Conservation (phyloP, 805 yeast species). For the Wickerhamomyces bovis region DNA sequence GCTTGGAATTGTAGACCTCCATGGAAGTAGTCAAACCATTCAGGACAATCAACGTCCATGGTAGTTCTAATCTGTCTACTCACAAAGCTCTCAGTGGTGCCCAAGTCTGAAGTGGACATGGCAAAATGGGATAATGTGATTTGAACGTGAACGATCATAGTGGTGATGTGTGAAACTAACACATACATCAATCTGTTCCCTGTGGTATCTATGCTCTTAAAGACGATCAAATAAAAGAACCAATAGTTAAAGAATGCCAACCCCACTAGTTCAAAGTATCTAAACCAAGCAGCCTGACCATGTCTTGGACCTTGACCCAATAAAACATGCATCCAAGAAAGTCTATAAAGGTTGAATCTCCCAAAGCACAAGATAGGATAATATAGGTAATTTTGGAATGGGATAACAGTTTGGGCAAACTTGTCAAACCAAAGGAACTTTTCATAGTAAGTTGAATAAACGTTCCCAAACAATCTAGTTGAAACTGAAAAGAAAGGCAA, state of each 20-base stretch:
- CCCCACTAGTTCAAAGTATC: conserved; percentile 73
- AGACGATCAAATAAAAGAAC: conserved; percentile 67
- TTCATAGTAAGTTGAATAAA: conserved; percentile 79
- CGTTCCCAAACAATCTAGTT: conserved; percentile 56
- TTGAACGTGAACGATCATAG: conserved; percentile 93
- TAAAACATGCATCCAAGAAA: conserved; percentile 73
- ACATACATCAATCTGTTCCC: conserved; percentile 53
- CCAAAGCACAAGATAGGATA: conserved; percentile 81
- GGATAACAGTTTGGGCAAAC: conserved; percentile 51
- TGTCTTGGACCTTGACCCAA: conserved; percentile 72
- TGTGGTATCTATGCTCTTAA: conserved; percentile 44
- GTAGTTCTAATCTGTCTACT: conserved; percentile 83
- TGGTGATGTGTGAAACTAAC: conserved; percentile 68
- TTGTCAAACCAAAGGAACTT: conserved; percentile 61
- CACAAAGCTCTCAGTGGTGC: conserved; percentile 71
- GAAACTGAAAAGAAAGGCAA: conserved; percentile 88
- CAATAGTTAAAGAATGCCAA: conserved; percentile 66
- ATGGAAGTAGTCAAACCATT: conserved; percentile 85
- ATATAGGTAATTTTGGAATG: conserved; percentile 61
- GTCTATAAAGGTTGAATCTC: conserved; percentile 74
- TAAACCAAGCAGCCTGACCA: conserved; percentile 83
- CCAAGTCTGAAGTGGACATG: conserved; percentile 86
- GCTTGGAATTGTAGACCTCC: conserved; percentile 94
- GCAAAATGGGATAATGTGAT: conserved; percentile 88
- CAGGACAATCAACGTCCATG: conserved; percentile 93